A percentile compares a stretch with the other conserved stretches of the same genome.
Evolutionary conservation across 2,329 filamentous ascomycete species (phyloP).

Genomic region (Blastomyces emzantsi): DNA sequence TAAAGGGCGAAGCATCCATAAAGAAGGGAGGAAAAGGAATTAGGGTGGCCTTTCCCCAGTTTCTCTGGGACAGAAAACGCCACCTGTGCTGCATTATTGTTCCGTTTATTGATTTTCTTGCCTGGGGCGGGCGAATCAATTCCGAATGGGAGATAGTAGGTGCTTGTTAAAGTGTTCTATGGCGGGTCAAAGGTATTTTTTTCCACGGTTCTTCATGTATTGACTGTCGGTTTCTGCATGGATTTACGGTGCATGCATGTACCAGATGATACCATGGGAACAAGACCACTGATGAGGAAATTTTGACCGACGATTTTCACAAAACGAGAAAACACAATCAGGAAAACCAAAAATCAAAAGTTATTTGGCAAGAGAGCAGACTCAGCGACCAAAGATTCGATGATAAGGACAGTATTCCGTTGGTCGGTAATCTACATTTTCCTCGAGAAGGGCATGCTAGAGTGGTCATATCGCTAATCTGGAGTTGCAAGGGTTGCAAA

Average conservation of each 20-base stretch:
- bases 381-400: background rate
- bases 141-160: slow-evolving; percentile 3
- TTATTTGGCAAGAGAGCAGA: background rate
- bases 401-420: background rate
- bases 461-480: background rate
- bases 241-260: slow-evolving; percentile 6
- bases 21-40: background rate
- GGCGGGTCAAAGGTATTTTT: background rate
- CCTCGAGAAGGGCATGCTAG: background rate
- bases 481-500: background rate
- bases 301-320: background rate
- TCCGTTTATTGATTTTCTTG: background rate
- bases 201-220: background rate
- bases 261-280: background rate
- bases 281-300: background rate
- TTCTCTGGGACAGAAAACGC: slow-evolving; percentile 4
- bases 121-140: background rate
- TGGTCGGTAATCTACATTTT: background rate
- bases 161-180: background rate
- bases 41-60: background rate
- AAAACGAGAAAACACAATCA: background rate
- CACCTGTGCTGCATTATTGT: slow-evolving; percentile 5
- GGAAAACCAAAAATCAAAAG: background rate
- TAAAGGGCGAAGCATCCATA: background rate
- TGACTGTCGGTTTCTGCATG: slow-evolving; percentile 1